Evolutionary conservation across 768 basidiomycete genomes (phyloP), one percentile per base, ranked within the genome.

Genomic region (Lactarius sanguifluus): DNA sequence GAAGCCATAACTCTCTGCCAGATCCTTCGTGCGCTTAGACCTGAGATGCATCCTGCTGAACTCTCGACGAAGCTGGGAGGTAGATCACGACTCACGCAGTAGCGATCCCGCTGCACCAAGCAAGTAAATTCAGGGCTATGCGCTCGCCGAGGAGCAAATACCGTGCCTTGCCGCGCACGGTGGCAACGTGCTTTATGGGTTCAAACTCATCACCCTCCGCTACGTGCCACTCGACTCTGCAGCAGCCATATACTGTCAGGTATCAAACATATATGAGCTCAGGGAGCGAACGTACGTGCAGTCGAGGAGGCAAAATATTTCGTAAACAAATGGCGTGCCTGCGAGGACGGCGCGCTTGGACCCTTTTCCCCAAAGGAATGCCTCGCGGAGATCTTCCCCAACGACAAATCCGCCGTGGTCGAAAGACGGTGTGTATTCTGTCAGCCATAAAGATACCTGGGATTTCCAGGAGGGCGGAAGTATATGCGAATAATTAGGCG

Each of bases 41-140:
- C 96, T 98, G 70, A 28, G 20, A 43, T 1, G 52, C 55, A 54
- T 45, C 23, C 43, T 40, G 15, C 2, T 64, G 32, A 56, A 40
- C 57, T 20, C 25, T 5, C 28, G 30, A 47, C 18, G 28, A 45
- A 9, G 30, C 45, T 9, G 5, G 61, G 40, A 13, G 23, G 55
- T 6, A 18, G 20, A 45, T 30, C 41, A 10, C 10, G n/a, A 74
- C 87, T 76, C 73, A 96, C 95, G 91, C 90, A 34, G 94, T 96
- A 20, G 96, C 96, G 70, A 98, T 98, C 5, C 97, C 97, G 71
- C 94, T 95, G 77, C 96, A 98, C 71, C 97, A 82, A 10, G 97
- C 94, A 61, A 99, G 82, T 65, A 96, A 82, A 75, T 98, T 98
- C 72, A 99, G 81, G 10, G 93, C 96, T 52, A 97, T 87, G 56